Evolutionary conservation across 2,329 filamentous ascomycete species (phyloP).

Genomic region (Microascus cirrosus): DNA sequence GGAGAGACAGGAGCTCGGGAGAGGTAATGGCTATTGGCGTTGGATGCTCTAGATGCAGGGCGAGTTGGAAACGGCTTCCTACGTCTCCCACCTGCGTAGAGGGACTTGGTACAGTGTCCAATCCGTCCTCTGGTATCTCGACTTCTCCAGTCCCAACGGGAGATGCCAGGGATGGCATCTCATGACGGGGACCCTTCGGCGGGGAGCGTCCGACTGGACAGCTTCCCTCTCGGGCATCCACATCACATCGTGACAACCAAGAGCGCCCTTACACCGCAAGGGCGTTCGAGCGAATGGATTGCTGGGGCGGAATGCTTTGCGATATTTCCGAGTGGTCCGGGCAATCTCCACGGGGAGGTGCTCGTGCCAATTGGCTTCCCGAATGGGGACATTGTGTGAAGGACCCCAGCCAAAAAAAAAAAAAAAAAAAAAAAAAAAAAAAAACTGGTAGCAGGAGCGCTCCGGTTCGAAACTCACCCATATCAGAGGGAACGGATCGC

Average conservation of each 20-base stretch:
- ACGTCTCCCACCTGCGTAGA: not conserved
- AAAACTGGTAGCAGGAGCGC: not conserved
- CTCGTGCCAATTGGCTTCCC: not conserved
- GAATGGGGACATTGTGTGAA: not conserved
- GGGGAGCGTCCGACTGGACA: not conserved
- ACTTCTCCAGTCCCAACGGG: not conserved
- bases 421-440: not conserved
- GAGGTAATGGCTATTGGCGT: not conserved
- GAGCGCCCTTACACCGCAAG: not conserved
- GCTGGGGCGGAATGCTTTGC: not conserved
- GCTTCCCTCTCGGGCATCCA: not conserved
- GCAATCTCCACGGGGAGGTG: not conserved
- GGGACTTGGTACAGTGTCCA: not conserved
- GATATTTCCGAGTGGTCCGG: slow-evolving; percentile 2
- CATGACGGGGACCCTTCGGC: not conserved
- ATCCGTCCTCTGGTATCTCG: not conserved
- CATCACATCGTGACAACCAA: not conserved
- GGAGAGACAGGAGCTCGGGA: too few relatives aligned
- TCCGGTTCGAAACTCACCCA: not conserved
- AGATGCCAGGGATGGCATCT: not conserved
- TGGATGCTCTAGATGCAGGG: not conserved
- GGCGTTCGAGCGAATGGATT: not conserved
- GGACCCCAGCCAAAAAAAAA: too few relatives aligned
- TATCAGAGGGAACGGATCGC: not conserved
- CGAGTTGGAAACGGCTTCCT: not conserved